Conservation (phyloP, 768 basidiomycete genomes). For the Crucibulum laeve region DNA sequence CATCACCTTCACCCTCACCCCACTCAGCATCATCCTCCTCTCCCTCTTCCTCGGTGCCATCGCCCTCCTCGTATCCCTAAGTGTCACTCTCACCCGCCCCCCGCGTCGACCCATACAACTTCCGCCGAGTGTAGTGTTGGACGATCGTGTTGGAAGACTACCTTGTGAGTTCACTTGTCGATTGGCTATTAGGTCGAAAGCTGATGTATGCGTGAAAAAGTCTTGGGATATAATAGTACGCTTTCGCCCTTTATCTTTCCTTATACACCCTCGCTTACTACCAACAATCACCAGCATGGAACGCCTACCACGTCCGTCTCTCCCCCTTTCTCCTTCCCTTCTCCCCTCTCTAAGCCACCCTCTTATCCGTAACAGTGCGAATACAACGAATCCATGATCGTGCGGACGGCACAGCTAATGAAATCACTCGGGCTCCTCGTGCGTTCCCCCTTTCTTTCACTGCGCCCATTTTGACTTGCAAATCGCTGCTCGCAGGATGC, state of each 20-base stretch:
- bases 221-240: conserved; percentile 59
- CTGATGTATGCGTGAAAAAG: conserved; percentile 18
- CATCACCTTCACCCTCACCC: conserved; percentile 15
- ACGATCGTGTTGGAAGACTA: conserved; percentile 16
- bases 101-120: not conserved
- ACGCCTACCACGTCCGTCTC: conserved; percentile 49
- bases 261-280: not conserved
- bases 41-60: conserved; percentile 10
- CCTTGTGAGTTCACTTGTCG: conserved; percentile 17
- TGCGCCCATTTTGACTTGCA: not conserved
- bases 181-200: not conserved
- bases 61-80: not conserved
- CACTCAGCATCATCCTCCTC: conserved; percentile 12
- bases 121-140: not conserved
- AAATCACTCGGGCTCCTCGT: conserved; percentile 49
- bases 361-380: conserved; percentile 45
- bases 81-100: not conserved
- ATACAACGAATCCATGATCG: conserved; percentile 49
- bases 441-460: conserved; percentile 6
- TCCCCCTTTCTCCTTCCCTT: not conserved
- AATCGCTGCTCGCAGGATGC: conserved; percentile 32
- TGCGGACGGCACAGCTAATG: conserved; percentile 45
- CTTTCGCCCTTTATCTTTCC: conserved; percentile 6
- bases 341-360: not conserved
- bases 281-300: conserved; percentile 45